Percentiles rank a stretch among this genome's conserved stretches.
These are phyloP conservation scores for Conoideocrella luteorostrata DNA, from an alignment of 2,329 filamentous ascomycete species.

Conservation along the genomic window DNA sequence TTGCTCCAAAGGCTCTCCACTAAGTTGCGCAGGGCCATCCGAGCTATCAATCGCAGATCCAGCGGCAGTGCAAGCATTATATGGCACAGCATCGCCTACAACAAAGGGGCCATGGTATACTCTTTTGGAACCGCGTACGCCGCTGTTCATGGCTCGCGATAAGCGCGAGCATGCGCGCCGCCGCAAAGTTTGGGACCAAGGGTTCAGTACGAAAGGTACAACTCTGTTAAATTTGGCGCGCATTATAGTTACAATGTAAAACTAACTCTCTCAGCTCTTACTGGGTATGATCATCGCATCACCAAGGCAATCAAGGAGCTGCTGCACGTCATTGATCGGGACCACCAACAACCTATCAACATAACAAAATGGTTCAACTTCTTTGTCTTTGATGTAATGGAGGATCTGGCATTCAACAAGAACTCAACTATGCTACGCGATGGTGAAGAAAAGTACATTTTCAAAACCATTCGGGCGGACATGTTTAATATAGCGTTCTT, in stretches of 20 bases:
- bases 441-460: slow-evolving; percentile 2
- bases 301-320: neutral
- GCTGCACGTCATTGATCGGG: neutral
- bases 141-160: neutral
- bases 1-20: neutral
- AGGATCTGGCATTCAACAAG: slow-evolving; percentile 8
- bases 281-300: neutral
- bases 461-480: neutral
- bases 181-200: slow-evolving; percentile 4
- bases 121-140: neutral
- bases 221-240: too few relatives aligned
- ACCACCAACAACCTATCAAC: slow-evolving; percentile 1
- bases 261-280: too few relatives aligned
- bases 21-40: neutral
- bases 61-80: neutral
- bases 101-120: slow-evolving; percentile 3
- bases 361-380: slow-evolving; percentile 7
- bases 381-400: slow-evolving; percentile 9
- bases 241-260: too few relatives aligned
- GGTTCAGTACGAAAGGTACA: slow-evolving; percentile 1
- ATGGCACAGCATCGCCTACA: neutral
- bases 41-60: slow-evolving; percentile 3
- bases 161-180: slow-evolving; percentile 1
- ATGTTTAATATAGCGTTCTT: neutral
- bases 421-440: slow-evolving; percentile 5